Base-by-base conservation (phyloP, 2,329 filamentous ascomycete genomes). In the Dactylellina haptotyla region DNA sequence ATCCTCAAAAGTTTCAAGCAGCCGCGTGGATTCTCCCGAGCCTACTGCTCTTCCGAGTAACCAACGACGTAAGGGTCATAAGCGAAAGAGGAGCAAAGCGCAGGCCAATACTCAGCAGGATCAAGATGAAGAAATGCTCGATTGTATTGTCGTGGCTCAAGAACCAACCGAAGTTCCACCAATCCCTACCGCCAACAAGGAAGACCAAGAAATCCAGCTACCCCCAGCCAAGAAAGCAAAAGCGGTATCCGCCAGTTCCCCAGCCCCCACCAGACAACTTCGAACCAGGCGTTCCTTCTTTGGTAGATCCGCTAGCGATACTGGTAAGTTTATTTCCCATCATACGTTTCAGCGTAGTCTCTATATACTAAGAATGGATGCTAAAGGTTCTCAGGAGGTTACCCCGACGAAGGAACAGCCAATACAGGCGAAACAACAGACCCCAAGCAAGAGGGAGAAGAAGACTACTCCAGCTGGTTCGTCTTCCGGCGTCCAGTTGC, bases 211-310 rank as follows among this genome's bases (percentile, higher is more conserved):
- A 46, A 53, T 65, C 53, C 67, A 57, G 30, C 67, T 32, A 48
- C 67, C 67, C 41, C 67, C 67, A 32, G 59, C 67, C n/a, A 72
- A 72, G 53, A 72, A 72, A 56, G 67, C 67, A 26, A 64, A 58
- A 46, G 59, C 67, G 26, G 37, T 53, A 14, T 43, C 59, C 20
- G 67, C 37, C 46, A 46, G 65, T 51, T 72, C 67, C 14, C 51
- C 48, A n/a, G 46, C 46, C 46, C 41, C 67, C 6, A 65, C 45
- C 10, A 39, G 67, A 26, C 59, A 65, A 20, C 53, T 46, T 41
- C 67, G 67, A 25, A 20, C 59, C 39, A 43, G 67, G 56, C 43
- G 59, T 56, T 72, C 67, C 5, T 30, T 65, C 14, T 64, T 61
- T 25, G 56, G 20, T 16, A 51, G 62, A 43, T 43, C 53, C 20